phyloP scores from a whole-genome alignment of 2,329 filamentous ascomycete species.

The Pseudogymnoascus sp. region DNA sequence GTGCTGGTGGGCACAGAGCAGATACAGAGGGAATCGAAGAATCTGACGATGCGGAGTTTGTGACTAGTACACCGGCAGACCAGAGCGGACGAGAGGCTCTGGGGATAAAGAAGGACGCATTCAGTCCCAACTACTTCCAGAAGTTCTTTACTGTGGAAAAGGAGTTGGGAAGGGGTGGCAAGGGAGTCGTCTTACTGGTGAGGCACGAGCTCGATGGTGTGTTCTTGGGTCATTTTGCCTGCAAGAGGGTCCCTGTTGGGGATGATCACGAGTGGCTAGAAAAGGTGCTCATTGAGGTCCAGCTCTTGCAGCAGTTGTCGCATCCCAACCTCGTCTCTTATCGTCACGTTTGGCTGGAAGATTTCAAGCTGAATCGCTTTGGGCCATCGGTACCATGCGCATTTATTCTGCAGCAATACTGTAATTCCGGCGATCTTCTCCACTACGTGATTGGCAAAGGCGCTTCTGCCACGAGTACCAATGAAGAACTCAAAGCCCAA shows the following conservation, averaged over 20 bases:
- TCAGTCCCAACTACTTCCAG: constrained; percentile 87
- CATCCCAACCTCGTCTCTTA: constrained; percentile 96
- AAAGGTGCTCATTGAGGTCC: constrained; percentile 89
- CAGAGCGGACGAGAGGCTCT: constrained; percentile 41
- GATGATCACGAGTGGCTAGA: constrained; percentile 93
- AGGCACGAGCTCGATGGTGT: constrained; percentile 88
- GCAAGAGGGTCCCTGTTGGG: constrained; percentile 92
- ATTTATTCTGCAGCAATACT: constrained; percentile 96
- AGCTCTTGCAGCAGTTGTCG: constrained; percentile 81
- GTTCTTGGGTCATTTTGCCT: constrained; percentile 78
- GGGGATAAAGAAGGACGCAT: constrained; percentile 77
- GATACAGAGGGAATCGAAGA: constrained; percentile 19
- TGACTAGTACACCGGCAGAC: constrained; percentile 44
- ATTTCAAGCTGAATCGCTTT: constrained; percentile 76
- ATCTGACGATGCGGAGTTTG: constrained; percentile 37
- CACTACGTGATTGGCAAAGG: constrained; percentile 71
- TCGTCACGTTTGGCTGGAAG: constrained; percentile 93
- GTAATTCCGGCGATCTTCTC: constrained; percentile 86
- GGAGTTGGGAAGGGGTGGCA: constrained; percentile 81
- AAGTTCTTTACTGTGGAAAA: constrained; percentile 87
- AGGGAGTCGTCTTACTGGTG: constrained; percentile 91
- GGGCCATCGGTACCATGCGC: constrained; percentile 88
- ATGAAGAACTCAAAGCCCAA: constrained; percentile 82
- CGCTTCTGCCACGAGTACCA: constrained; percentile 55
- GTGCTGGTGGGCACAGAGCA: constrained; percentile 18